Percentiles rank a stretch among this genome's conserved stretches.
phyloP scores from a whole-genome alignment of 768 basidiomycete genomes.

The Boletus sp. region DNA sequence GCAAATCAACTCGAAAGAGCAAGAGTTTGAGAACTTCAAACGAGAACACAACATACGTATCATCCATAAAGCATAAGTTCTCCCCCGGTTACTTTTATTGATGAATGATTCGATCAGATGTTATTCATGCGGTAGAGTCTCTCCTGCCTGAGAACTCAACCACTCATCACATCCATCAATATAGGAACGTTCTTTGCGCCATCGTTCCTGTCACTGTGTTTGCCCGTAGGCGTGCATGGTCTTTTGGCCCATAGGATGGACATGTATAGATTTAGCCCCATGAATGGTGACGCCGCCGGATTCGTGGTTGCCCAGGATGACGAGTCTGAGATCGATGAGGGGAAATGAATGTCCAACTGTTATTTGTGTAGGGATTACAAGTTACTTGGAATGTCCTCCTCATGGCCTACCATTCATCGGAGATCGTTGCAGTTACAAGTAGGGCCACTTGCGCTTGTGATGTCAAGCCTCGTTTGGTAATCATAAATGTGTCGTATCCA shows the following conservation, averaged over 20 bases:
- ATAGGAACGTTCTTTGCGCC: not conserved
- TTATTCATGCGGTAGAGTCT: not conserved
- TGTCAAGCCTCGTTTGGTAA: slow-evolving; percentile 7
- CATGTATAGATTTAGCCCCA: not conserved
- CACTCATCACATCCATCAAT: not conserved
- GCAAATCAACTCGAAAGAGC: slow-evolving; percentile 87
- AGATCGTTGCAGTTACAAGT: not conserved
- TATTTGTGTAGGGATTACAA: not conserved
- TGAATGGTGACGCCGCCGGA: not conserved
- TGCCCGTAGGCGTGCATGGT: not conserved
- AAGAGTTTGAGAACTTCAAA: slow-evolving; percentile 78
- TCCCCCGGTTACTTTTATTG: slow-evolving; percentile 4
- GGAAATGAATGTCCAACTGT: not conserved
- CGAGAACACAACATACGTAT: slow-evolving; percentile 73
- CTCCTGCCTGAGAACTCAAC: not conserved
- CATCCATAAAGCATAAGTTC: slow-evolving; percentile 33
- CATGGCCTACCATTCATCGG: not conserved
- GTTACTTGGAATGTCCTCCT: not conserved
- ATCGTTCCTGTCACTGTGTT: not conserved
- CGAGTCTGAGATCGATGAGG: not conserved
- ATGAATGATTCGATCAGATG: not conserved
- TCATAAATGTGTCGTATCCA: not conserved
- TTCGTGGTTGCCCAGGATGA: not conserved
- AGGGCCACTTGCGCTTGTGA: slow-evolving; percentile 4
- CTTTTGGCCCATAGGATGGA: not conserved